A percentile compares a stretch with the other conserved stretches of the same genome.
Conservation (phyloP, 1,284 basidiomycete species). For the Moniliella sp. region DNA sequence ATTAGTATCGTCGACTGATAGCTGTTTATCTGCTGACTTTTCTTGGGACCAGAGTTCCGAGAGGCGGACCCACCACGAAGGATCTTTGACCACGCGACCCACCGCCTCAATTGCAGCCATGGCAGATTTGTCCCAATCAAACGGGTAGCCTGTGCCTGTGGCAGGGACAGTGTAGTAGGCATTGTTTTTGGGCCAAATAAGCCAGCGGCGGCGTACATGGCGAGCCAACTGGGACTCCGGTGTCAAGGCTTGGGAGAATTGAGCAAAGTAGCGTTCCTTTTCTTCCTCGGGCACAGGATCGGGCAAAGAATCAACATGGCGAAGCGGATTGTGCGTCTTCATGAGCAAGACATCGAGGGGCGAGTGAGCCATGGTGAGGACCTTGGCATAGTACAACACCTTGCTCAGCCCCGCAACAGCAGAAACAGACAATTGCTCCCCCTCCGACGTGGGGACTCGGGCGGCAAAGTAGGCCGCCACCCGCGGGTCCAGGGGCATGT, state of each 20-base stretch:
- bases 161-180: conserved; percentile 46
- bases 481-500: conserved; percentile 46
- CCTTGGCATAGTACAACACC: conserved; percentile 55
- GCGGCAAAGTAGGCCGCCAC: conserved; percentile 39
- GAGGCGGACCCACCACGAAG: conserved; percentile 44
- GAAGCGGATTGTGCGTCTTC: conserved; percentile 56
- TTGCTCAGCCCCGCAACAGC: conserved; percentile 59
- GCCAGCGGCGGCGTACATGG: conserved; percentile 61
- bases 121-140: conserved; percentile 50
- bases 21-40: too few relatives aligned
- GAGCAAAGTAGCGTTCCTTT: conserved; percentile 41
- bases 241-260: conserved; percentile 31
- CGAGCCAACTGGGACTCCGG: conserved; percentile 45
- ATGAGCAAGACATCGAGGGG: conserved; percentile 55
- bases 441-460: conserved; percentile 44
- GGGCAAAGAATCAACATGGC: conserved; percentile 31
- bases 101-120: conserved; percentile 45
- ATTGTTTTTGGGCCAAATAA: conserved; percentile 54
- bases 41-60: conserved; percentile 25
- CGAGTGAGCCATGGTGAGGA: conserved; percentile 53
- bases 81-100: conserved; percentile 38
- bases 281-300: conserved; percentile 36
- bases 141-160: conserved; percentile 38
- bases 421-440: conserved; percentile 53
- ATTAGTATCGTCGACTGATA: too few relatives aligned